Evolutionary conservation across 805 yeast species (phyloP), one percentile per base, ranked within the genome.

Genomic region (Millerago galiae): DNA sequence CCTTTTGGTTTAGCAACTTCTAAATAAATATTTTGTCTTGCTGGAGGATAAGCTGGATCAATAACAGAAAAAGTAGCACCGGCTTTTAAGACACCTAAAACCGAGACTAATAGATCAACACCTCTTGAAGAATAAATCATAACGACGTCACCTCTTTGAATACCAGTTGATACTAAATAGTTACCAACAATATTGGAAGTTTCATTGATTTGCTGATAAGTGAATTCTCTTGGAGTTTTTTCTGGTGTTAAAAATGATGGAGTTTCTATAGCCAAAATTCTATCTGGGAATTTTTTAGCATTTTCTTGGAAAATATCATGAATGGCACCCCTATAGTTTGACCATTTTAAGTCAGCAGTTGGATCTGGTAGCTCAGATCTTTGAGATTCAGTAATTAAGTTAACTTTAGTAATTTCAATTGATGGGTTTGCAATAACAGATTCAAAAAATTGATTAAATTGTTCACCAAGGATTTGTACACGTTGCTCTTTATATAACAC

Each of bases 21-120:
- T 44, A 93, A 72, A 62, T 93, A 93, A 47, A 93, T 78, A 50
- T 87, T 93, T 65, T 93, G 99, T 65, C 99, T 79, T 9, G 95
- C 95, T 14, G 99, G 96, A 34, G 99, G 99, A 63, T 93, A 93
- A 5, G 98, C 98, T 8, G 99, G 99, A 61, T 93, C 99, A 50
- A 93, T 95, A 17, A 93, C 99, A 9, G 97, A 90, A 62, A 93
- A 93, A 0, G 99, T 91, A 14, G 96, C 98, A 54, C 99, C 99
- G 1, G 99, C 98, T 67, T 93, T 93, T 61, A 93, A 75, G 16
- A 89, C 96, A 64, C 98, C 99, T 85, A 93, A 82, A 14, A 93
- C 97, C 6, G 98, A 95, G 34, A 95, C 87, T 78, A 93, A 87
- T 48, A 93, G 71, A 60, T 93, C 99, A 8, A 93, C 99, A 54